Conservation (phyloP, 768 basidiomycete genomes). For the Hortiboletus flavorubellus region DNA sequence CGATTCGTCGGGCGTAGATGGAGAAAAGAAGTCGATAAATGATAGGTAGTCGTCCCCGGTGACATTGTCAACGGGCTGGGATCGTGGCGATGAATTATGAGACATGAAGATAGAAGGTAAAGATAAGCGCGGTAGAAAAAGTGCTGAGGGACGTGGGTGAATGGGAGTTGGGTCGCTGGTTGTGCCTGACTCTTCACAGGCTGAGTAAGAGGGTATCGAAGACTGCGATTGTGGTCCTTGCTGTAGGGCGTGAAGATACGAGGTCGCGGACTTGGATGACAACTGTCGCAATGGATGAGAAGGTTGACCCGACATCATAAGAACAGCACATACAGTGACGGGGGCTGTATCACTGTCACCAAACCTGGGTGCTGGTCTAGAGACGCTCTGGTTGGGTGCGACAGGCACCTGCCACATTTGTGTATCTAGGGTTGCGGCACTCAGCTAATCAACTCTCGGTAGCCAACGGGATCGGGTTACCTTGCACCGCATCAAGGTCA, state of each 20-base stretch:
- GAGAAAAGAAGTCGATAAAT: constrained; percentile 46
- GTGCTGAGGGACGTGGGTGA: constrained; percentile 36
- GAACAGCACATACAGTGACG: constrained; percentile 9
- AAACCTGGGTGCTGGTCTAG: constrained; percentile 13
- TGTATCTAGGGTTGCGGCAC: constrained; percentile 11
- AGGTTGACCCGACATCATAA: neutral
- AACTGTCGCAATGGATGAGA: constrained; percentile 18
- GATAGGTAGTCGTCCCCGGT: constrained; percentile 39
- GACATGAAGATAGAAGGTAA: constrained; percentile 21
- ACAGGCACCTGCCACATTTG: constrained; percentile 13
- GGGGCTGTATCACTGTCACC: constrained; percentile 24
- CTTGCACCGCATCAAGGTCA: constrained; percentile 22
- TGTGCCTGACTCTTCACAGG: constrained; percentile 31
- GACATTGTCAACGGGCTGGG: constrained; percentile 16
- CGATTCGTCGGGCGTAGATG: constrained; percentile 18
- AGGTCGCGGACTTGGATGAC: constrained; percentile 22
- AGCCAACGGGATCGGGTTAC: constrained; percentile 15
- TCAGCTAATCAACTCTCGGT: neutral
- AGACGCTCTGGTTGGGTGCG: constrained; percentile 1
- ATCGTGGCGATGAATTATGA: constrained; percentile 13
- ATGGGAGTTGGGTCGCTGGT: constrained; percentile 36
- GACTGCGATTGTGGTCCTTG: neutral
- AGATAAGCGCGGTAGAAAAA: constrained; percentile 29
- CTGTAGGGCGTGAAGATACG: constrained; percentile 2
- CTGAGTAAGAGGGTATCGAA: constrained; percentile 22